Evolutionary conservation across 2,329 filamentous ascomycete species (phyloP).

Genomic region (Fusarium incarnatum): DNA sequence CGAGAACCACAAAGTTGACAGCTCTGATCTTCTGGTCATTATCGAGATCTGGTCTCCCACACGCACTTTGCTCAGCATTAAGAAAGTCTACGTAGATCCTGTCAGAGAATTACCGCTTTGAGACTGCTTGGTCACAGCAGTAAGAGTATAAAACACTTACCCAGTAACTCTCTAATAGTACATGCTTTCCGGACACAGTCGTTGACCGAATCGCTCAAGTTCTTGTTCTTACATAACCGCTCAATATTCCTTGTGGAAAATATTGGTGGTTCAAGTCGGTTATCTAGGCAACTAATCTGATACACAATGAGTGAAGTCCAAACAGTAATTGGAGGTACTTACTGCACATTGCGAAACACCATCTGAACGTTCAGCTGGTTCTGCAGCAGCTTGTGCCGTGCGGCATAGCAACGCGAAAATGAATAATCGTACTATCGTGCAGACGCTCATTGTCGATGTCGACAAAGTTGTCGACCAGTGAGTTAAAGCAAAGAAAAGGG

Average conservation of each 20-base stretch:
- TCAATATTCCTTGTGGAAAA: not conserved
- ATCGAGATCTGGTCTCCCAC: conserved; percentile 1
- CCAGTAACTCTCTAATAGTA: not conserved
- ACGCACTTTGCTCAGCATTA: not conserved
- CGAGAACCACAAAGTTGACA: not conserved
- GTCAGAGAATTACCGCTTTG: too few relatives aligned
- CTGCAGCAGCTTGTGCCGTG: not conserved
- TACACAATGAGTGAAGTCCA: too few relatives aligned
- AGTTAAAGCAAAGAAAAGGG: not conserved
- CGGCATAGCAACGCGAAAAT: not conserved
- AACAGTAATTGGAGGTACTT: too few relatives aligned
- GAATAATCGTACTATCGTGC: fast-evolving
- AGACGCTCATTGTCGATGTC: not conserved
- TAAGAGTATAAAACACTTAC: too few relatives aligned
- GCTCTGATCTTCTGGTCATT: not conserved
- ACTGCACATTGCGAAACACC: not conserved
- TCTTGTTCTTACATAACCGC: fast-evolving
- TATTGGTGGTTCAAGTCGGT: fast-evolving
- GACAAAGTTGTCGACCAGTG: not conserved
- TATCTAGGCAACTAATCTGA: not conserved
- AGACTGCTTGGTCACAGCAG: too few relatives aligned
- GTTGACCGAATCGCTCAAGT: fast-evolving
- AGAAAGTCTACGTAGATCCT: not conserved
- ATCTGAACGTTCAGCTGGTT: not conserved
- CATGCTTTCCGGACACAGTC: not conserved